phyloP scores from a whole-genome alignment of 176 grass and related monocot species.

The Luzula sylvatica region DNA sequence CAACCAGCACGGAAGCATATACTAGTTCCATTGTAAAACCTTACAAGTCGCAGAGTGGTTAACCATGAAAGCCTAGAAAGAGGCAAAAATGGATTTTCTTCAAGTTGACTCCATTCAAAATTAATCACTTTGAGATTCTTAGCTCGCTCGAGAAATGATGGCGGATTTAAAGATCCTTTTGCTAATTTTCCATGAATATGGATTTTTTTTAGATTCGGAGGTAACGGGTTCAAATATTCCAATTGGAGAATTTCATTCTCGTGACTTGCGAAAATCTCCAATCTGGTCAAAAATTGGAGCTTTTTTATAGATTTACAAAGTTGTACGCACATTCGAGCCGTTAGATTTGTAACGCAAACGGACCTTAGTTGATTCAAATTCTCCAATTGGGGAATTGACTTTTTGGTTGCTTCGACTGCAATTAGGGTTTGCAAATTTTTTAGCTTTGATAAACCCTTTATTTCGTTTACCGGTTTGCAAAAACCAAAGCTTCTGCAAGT shows the following conservation, averaged over 20 bases:
- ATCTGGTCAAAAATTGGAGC: not conserved
- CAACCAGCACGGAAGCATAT: slow-evolving; percentile 1
- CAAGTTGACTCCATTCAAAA: not conserved
- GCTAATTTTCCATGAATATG: not conserved
- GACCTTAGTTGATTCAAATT: not conserved
- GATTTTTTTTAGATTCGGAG: not conserved
- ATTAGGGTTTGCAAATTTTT: not conserved
- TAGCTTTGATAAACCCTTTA: slow-evolving; percentile 1
- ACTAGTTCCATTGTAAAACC: not conserved
- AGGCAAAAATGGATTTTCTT: not conserved
- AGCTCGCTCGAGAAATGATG: slow-evolving; percentile 1
- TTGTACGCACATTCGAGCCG: not conserved
- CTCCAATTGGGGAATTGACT: not conserved
- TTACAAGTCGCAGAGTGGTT: not conserved
- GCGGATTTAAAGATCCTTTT: not conserved
- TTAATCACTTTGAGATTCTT: not conserved
- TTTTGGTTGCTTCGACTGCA: not conserved
- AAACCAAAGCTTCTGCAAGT: not conserved
- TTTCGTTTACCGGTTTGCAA: not conserved
- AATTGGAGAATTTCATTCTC: slow-evolving; percentile 4
- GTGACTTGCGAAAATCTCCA: not conserved
- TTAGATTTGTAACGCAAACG: not conserved
- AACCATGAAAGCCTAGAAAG: not conserved
- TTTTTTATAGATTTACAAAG: not conserved
- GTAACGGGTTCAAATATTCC: not conserved